Evolutionary conservation across 202 grass and related monocot species (phyloP), one percentile per base, ranked within the genome.

Genomic region (Setaria italica): DNA sequence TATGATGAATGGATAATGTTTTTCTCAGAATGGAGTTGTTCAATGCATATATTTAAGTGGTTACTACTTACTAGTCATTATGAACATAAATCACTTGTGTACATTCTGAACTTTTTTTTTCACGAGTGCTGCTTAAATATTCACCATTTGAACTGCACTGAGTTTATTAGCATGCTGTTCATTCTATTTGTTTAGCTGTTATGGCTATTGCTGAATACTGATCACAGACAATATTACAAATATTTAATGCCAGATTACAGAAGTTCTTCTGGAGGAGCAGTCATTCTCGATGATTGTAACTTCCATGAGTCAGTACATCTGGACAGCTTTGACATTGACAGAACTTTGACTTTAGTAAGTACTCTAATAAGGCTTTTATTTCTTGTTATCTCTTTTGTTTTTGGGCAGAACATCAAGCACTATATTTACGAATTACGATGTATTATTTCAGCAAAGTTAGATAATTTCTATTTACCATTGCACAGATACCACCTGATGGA

Each of bases 231-330:
- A 84, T 17, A 63, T 67, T 72, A 14, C 29, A 76, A 72, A 73
- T 20, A 1, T 53, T 25, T 45, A 5, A 79, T 80, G 39, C 25
- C 83, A 98, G 93, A 95, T 88, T 97, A 94, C 73, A 94, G 91
- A 90, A 94, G 94, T 85, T 99, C 96, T 74, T 65, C 92, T 88
- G 95, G 95, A 63, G 87, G 97, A 41, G 49, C 87, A 34, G 97
- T 99, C 12, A 46, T 96, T 87, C 93, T 99, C 86, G 97, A 99
- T 85, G 97, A 99, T 85, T 99, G 97, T 83, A 99, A 99, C 70
- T 99, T 99, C 80, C 97, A 99, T 32, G 97, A 99, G 78, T 96
- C 97, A 2, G 97, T 99, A 56, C 97, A 95, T 82, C 85, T 99
- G 50, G 97, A 99, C 69, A 96, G 97, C 72, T 99, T 99, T 87